These are phyloP conservation scores for Bipolaris zeicola DNA, from an alignment of 2,329 filamentous ascomycete species.

Conservation along the genomic window DNA sequence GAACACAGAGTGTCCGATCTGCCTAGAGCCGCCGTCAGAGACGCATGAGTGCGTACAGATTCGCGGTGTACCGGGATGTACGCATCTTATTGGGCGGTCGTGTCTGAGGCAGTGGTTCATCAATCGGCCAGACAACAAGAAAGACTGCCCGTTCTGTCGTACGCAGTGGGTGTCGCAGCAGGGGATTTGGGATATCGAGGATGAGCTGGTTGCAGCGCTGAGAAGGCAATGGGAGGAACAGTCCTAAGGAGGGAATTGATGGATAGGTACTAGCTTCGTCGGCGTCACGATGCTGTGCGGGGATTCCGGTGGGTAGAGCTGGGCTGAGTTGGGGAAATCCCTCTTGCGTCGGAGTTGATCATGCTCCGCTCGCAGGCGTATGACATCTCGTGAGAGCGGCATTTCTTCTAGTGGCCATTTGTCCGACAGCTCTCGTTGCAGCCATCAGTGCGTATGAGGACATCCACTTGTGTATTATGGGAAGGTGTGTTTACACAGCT, in stretches of 20 bases:
- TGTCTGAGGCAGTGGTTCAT: conserved; percentile 21
- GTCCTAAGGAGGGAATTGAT: too few relatives aligned
- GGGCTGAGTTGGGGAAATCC: too few relatives aligned
- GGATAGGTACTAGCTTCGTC: too few relatives aligned
- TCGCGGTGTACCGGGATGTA: conserved; percentile 14
- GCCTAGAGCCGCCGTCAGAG: conserved; percentile 10
- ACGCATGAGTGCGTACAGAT: conserved; percentile 22
- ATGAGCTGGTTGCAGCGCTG: too few relatives aligned
- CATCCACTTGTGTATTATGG: background rate
- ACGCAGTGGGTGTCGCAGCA: conserved; percentile 16
- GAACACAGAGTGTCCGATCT: conserved; percentile 19
- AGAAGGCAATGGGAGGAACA: too few relatives aligned
- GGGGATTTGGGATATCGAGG: too few relatives aligned
- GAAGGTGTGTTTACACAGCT: background rate
- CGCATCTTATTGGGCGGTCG: conserved; percentile 22
- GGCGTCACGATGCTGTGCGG: too few relatives aligned
- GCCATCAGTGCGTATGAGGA: background rate
- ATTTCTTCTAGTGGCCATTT: background rate
- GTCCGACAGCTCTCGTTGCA: background rate
- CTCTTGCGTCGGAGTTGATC: too few relatives aligned
- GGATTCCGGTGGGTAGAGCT: too few relatives aligned
- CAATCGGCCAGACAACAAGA: conserved; percentile 7
- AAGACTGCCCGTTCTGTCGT: conserved; percentile 27
- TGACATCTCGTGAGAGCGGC: too few relatives aligned
- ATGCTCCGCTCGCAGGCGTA: too few relatives aligned